These are phyloP conservation scores for Corynespora cassiicola DNA, from an alignment of 2,329 filamentous ascomycete species.

Conservation along the genomic window DNA sequence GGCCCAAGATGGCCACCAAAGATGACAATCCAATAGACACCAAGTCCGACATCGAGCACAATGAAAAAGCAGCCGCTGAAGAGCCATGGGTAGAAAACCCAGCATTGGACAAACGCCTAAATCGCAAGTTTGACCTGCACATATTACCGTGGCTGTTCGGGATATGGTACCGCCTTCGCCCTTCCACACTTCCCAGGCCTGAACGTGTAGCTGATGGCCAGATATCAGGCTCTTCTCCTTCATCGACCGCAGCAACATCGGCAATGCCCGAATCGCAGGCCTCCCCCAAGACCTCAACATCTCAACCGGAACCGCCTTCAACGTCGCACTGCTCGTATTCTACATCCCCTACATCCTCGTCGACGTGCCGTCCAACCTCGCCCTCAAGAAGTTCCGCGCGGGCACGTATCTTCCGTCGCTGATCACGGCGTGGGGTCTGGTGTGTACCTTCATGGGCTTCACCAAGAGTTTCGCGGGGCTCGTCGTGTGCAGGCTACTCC, in stretches of 20 bases:
- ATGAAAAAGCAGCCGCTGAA: too few relatives aligned
- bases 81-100: too few relatives aligned
- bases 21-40: too few relatives aligned
- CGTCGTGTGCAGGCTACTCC: conserved; percentile 48
- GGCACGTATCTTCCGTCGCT: conserved; percentile 50
- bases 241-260: conserved; percentile 52
- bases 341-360: conserved; percentile 53
- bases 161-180: conserved; percentile 37
- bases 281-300: conserved; percentile 48
- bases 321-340: conserved; percentile 52
- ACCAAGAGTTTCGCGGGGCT: conserved; percentile 49
- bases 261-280: conserved; percentile 53
- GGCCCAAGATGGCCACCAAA: too few relatives aligned
- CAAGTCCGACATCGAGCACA: too few relatives aligned
- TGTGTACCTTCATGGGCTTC: conserved; percentile 49
- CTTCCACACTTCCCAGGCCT: too few relatives aligned
- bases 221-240: conserved; percentile 53
- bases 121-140: conserved; percentile 50
- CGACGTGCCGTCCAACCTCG: conserved; percentile 50
- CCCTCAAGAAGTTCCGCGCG: conserved; percentile 49
- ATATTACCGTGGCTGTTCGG: conserved; percentile 55
- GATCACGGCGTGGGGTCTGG: conserved; percentile 49
- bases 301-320: conserved; percentile 49
- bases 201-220: too few relatives aligned
- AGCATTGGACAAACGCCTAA: conserved; percentile 48